Evolutionary conservation across 2,329 filamentous ascomycete species (phyloP).

Genomic region (Chrysosporium queenslandicum): DNA sequence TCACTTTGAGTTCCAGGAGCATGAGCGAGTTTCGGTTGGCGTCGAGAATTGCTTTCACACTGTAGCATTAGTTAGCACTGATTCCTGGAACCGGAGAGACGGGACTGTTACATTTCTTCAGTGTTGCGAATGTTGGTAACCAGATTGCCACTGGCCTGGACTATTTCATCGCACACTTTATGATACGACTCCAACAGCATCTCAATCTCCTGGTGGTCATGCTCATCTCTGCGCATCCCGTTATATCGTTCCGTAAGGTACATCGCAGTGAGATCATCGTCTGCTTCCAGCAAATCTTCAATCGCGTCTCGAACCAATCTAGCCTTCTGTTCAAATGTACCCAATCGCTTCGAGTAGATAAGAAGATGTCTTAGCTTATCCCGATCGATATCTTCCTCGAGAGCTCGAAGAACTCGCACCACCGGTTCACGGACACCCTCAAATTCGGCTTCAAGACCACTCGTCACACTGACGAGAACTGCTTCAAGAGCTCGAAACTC

Average conservation of each 20-base stretch:
- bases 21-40: conserved; percentile 97
- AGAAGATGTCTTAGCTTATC: conserved; percentile 85
- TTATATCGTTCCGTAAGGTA: conserved; percentile 82
- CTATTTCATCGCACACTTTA: conserved; percentile 95
- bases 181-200: conserved; percentile 96
- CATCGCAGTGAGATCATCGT: conserved; percentile 91
- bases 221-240: conserved; percentile 60
- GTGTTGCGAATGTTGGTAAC: conserved; percentile 95
- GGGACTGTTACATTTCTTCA: conserved; percentile 68
- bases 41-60: conserved; percentile 91
- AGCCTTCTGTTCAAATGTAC: conserved; percentile 95
- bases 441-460: conserved; percentile 85
- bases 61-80: conserved; percentile 32
- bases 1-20: conserved; percentile 93
- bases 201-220: conserved; percentile 93
- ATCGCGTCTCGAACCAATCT: conserved; percentile 89
- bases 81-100: background rate
- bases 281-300: conserved; percentile 87
- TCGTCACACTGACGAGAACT: conserved; percentile 85
- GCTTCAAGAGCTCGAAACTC: conserved; percentile 94
- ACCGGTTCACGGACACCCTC: conserved; percentile 89
- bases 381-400: conserved; percentile 93
- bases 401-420: conserved; percentile 72
- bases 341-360: conserved; percentile 88
- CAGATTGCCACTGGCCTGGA: conserved; percentile 85